Evolutionary conservation across 2,329 filamentous ascomycete species (phyloP).

Genomic region (Ceratocystis huliohia): DNA sequence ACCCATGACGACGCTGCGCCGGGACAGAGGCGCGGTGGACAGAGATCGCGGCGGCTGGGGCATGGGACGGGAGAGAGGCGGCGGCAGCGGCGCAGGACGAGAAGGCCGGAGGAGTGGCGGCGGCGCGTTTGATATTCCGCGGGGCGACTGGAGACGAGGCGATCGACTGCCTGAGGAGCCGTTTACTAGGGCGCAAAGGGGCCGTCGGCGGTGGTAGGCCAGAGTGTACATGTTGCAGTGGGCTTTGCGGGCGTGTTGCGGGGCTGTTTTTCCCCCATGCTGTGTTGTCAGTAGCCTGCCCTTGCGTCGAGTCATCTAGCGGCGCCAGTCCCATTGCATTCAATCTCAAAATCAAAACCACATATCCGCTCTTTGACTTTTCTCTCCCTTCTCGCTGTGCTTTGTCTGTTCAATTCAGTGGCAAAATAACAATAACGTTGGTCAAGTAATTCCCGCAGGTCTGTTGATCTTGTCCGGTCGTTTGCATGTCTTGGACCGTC

Average conservation of each 20-base stretch:
- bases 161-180: conserved; percentile 23
- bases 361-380: neutral
- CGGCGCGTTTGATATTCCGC: conserved; percentile 24
- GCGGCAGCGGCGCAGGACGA: conserved; percentile 16
- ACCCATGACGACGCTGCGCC: conserved; percentile 41
- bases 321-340: too few relatives aligned
- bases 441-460: conserved; percentile 8
- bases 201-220: neutral
- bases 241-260: too few relatives aligned
- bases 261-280: neutral
- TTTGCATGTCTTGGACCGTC: conserved; percentile 8
- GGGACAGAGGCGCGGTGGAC: conserved; percentile 29
- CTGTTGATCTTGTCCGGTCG: conserved; percentile 1
- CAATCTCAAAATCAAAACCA: too few relatives aligned
- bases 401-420: neutral
- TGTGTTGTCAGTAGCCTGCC: neutral
- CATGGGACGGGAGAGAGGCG: neutral
- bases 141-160: conserved; percentile 26
- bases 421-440: neutral
- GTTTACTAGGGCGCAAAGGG: neutral
- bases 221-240: neutral
- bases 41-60: conserved; percentile 17
- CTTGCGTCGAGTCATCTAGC: too few relatives aligned
- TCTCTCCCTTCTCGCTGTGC: neutral
- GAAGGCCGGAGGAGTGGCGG: conserved; percentile 24